Evolutionary conservation across 23 red algal genomes (phyloP).

Genomic region (Gracilaria domingensis): DNA sequence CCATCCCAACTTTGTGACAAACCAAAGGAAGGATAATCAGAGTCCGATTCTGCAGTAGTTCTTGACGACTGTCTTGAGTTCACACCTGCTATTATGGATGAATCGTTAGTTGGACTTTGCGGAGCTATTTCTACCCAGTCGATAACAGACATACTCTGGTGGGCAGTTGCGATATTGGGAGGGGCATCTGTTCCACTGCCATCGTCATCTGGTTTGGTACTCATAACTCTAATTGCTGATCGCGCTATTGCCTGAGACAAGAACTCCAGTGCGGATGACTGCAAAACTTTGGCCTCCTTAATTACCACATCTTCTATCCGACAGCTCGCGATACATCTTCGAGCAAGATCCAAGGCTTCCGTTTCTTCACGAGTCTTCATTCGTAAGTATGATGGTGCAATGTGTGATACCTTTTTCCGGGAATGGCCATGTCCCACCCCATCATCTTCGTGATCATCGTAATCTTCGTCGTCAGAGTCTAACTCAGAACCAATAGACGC

Average conservation of each 20-base stretch:
- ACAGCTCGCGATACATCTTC: conserved; percentile 78
- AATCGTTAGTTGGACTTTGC: conserved; percentile 55
- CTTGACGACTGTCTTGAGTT: neutral
- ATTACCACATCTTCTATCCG: conserved; percentile 81
- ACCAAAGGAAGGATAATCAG: conserved; percentile 41
- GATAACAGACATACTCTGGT: conserved; percentile 26
- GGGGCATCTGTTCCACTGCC: conserved; percentile 16
- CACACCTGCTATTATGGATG: conserved; percentile 45
- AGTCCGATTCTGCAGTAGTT: conserved; percentile 31
- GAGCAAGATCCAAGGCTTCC: conserved; percentile 81
- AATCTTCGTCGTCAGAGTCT: conserved; percentile 60
- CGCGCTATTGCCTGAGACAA: conserved; percentile 50
- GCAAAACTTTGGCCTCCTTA: conserved; percentile 79
- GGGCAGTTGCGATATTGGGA: neutral
- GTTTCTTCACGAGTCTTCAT: conserved; percentile 57
- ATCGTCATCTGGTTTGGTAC: conserved; percentile 16
- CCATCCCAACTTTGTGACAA: conserved; percentile 53
- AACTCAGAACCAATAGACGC: conserved; percentile 74
- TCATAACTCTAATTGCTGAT: conserved; percentile 47
- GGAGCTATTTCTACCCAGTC: conserved; percentile 65
- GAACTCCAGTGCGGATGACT: conserved; percentile 58
- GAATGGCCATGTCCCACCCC: conserved; percentile 18
- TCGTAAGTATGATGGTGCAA: conserved; percentile 56
- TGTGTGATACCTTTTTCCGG: conserved; percentile 11
- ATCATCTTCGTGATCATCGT: conserved; percentile 49